phyloP scores from a whole-genome alignment of 768 basidiomycete species.

The Gyrodon lividus region DNA sequence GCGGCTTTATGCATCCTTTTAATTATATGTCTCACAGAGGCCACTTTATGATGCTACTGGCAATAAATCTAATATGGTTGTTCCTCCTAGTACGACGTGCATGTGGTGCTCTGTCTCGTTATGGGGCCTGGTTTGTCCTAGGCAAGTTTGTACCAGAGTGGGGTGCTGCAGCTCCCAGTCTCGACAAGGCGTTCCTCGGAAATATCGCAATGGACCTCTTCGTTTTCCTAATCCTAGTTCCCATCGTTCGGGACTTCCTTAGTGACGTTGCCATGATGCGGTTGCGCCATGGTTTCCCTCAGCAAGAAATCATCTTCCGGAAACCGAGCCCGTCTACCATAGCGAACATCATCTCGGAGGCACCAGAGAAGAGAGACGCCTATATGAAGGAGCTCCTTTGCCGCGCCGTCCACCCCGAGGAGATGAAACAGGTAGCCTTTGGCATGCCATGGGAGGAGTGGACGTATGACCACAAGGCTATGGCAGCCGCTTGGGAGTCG shows the following conservation, averaged over 20 bases:
- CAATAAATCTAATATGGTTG: slow-evolving; percentile 26
- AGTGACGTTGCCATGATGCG: slow-evolving; percentile 19
- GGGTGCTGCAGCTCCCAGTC: slow-evolving; percentile 13
- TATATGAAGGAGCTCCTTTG: slow-evolving; percentile 25
- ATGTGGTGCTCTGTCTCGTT: slow-evolving; percentile 24
- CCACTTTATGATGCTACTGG: slow-evolving; percentile 27
- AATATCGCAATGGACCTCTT: slow-evolving; percentile 25
- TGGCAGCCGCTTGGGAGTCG: slow-evolving; percentile 24
- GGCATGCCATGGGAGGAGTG: slow-evolving; percentile 36
- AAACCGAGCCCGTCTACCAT: slow-evolving; percentile 28
- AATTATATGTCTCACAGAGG: slow-evolving; percentile 7
- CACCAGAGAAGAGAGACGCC: slow-evolving; percentile 26
- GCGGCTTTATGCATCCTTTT: background rate
- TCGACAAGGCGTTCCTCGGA: slow-evolving; percentile 22
- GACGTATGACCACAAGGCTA: slow-evolving; percentile 30
- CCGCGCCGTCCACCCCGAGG: slow-evolving; percentile 30
- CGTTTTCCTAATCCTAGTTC: slow-evolving; percentile 24
- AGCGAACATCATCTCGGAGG: slow-evolving; percentile 22
- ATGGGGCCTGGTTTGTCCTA: slow-evolving; percentile 28
- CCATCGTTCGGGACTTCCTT: slow-evolving; percentile 25
- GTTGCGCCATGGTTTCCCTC: slow-evolving; percentile 28
- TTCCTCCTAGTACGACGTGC: slow-evolving; percentile 23
- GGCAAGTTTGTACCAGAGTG: slow-evolving; percentile 18
- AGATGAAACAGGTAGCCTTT: slow-evolving; percentile 22
- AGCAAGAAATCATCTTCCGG: slow-evolving; percentile 30